Conservation (phyloP, 352 stramenopile genomes). For the Phytophthora ohioensis region DNA sequence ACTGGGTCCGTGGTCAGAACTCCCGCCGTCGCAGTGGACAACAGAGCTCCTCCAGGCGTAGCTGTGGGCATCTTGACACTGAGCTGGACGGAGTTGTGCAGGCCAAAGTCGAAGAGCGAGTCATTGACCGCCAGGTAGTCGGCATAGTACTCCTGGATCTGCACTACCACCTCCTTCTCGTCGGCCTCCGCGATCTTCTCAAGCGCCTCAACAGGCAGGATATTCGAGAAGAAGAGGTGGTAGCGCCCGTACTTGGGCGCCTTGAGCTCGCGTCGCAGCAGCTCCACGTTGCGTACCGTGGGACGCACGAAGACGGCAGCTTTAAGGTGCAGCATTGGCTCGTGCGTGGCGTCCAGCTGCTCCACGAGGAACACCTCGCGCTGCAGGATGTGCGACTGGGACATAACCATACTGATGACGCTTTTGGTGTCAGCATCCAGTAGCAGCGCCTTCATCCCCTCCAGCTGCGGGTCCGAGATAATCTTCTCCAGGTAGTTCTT, state of each 20-base stretch:
- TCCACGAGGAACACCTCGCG: conserved; percentile 97
- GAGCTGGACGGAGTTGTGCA: conserved; percentile 67
- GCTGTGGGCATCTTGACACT: conserved; percentile 57
- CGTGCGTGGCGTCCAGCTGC: conserved; percentile 85
- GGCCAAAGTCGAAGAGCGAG: conserved; percentile 97
- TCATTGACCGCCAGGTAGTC: conserved; percentile 99
- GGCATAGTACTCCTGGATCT: conserved; percentile 99
- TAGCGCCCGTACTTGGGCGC: conserved; percentile 97
- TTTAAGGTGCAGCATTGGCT: conserved; percentile 95
- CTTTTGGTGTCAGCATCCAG: conserved; percentile 96
- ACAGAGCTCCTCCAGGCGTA: conserved; percentile 26
- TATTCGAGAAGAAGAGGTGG: conserved; percentile 99
- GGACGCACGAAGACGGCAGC: conserved; percentile 95
- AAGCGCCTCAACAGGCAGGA: conserved; percentile 93
- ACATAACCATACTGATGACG: conserved; percentile 96
- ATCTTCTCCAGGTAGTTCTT: conserved; percentile 86
- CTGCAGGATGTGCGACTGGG: conserved; percentile 96
- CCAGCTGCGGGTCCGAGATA: conserved; percentile 80
- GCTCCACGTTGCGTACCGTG: conserved; percentile 92
- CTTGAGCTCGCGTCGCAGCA: conserved; percentile 93
- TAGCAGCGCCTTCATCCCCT: conserved; percentile 98
- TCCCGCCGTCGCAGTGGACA: conserved; percentile 57
- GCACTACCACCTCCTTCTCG: conserved; percentile 93
- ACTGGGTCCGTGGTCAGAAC: conserved; percentile 51
- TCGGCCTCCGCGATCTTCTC: conserved; percentile 97